Base-by-base conservation (phyloP, 805 yeast genomes). In the Yarrowia hollandica region DNA sequence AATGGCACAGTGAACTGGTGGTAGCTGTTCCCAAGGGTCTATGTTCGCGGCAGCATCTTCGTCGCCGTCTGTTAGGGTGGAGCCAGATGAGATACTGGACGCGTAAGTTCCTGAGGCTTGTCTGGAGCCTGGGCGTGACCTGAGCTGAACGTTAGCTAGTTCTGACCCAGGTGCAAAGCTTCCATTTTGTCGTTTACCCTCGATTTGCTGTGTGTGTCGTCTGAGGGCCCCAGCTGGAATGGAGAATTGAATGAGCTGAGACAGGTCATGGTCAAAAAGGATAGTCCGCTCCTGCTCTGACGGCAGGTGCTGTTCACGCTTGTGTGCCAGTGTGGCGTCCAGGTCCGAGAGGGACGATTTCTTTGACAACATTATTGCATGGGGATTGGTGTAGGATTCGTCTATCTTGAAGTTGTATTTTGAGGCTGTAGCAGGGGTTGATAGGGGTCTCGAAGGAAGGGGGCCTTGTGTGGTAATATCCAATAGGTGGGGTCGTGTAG, bases 231-330 rank as follows among this genome's bases (percentile, higher is more conserved):
- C 58, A 14, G 58, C 44, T 2, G 58, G 58, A n/a, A 52, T 52
- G 35, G 35, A 35, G 35, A 52, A 52, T 34, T 52, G 58, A 15
- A 52, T 52, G 26, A 52, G 58, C 33, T 52, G 58, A 18, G 44
- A 23, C 26, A 52, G 33, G 58, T 52, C 58, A 26, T 52, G 58
- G 42, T 52, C 58, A 21, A 52, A 52, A 19, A 52, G 44, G 25
- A 52, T 52, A 26, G 58, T 52, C 8, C 58, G 58, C 35, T 52
- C 58, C 42, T 52, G 55, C 15, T 48, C 55, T 11, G 55, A 12
- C 30, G 55, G 55, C 21, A 48, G 6, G 21, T 31, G 55, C 8
- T 9, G 55, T 12, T 48, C 55, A 3, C 55, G 55, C 14, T 48
- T 48, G 55, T 31, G 39, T 2, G 55, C 55, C 55, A 48, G 14